Base-by-base conservation (phyloP, 139 green algal species). In the Chlamydomonas sphaeroides region DNA sequence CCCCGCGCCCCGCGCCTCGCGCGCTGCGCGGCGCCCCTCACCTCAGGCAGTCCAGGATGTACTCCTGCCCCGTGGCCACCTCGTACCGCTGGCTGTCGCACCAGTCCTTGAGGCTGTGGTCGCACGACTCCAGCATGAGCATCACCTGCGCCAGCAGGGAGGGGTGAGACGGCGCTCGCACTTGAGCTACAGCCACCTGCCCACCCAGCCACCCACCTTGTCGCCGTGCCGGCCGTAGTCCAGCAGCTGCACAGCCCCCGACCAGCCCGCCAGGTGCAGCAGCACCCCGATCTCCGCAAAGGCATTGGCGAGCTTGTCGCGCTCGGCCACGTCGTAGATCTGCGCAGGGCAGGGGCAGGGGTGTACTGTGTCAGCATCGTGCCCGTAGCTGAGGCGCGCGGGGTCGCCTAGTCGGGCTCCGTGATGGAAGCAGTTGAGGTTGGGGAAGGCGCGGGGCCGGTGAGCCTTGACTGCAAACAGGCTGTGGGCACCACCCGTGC, bases 281-380 rank as follows among this genome's bases (percentile, higher is more conserved):
- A 86, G 63, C 59, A 86, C 72, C 20, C 71, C 75, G 33, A 79
- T 79, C 63, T 86, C 81, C 3, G 81, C 81, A 33, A 86, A 86
- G 35, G 81, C 81, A 33, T 86, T 86, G 71, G 81, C 81, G 72
- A 86, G 49, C 71, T 82, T 72, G 63, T 82, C 81, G 18, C 75
- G 49, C 51, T 79, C 65, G 1, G 69, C 71, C 49, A 86, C 81
- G 68, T 86, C 81, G 51, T 84, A 84, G 65, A 84, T 84, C 77
- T 82, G 36, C 0, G 33, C n/a, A 35, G 56, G 56, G 10, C 25
- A 56, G 2, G 49, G 49, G 49, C 25, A 11, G 7, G 49, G 49
- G 49, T 56, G 49, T 51, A 14, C n/a, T n/a, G n/a, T n/a, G n/a
- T n/a, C n/a, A n/a, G n/a, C n/a, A n/a, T n/a, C n/a, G n/a, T n/a